phyloP scores from a whole-genome alignment of 2,329 filamentous ascomycete species.

The Sporothrix schenckii region DNA sequence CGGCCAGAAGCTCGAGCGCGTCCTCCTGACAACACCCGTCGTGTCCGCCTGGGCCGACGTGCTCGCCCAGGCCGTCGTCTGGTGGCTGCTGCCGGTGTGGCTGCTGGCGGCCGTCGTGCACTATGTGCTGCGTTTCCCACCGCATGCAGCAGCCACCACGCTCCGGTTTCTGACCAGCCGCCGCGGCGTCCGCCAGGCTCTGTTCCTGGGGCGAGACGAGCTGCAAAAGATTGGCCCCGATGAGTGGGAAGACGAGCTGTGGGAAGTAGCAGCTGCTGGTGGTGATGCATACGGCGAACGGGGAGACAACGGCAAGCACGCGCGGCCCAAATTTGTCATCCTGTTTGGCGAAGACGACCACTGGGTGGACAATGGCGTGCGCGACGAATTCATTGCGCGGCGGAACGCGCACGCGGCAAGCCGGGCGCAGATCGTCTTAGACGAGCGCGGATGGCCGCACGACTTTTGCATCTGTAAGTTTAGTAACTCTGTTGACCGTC shows the following conservation, averaged over 20 bases:
- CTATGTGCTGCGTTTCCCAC: conserved; percentile 50
- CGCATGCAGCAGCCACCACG: conserved; percentile 54
- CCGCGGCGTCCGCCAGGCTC: conserved; percentile 62
- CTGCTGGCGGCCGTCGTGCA: conserved; percentile 51
- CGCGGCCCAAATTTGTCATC: conserved; percentile 58
- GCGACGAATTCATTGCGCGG: conserved; percentile 59
- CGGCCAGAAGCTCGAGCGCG: conserved; percentile 55
- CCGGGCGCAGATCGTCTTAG: conserved; percentile 55
- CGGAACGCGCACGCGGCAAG: conserved; percentile 40
- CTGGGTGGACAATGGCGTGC: conserved; percentile 61
- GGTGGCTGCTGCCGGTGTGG: conserved; percentile 47
- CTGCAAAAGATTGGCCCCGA: conserved; percentile 62
- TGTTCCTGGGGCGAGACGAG: conserved; percentile 63
- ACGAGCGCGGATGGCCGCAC: conserved; percentile 60
- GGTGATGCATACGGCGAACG: conserved; percentile 2
- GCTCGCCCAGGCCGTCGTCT: conserved; percentile 49
- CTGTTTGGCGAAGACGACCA: conserved; percentile 64
- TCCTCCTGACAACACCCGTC: conserved; percentile 49
- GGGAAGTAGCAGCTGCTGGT: conserved; percentile 47
- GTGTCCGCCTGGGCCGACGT: conserved; percentile 49
- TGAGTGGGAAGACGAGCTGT: conserved; percentile 61
- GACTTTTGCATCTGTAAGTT: conserved; percentile 62
- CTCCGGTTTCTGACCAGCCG: conserved; percentile 58
- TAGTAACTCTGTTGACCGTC: background rate
- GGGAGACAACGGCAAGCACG: conserved; percentile 9